Evolutionary conservation across 116 monocot genomes (phyloP), one percentile per base, ranked within the genome.

Genomic region (Dioscorea cayenensis): DNA sequence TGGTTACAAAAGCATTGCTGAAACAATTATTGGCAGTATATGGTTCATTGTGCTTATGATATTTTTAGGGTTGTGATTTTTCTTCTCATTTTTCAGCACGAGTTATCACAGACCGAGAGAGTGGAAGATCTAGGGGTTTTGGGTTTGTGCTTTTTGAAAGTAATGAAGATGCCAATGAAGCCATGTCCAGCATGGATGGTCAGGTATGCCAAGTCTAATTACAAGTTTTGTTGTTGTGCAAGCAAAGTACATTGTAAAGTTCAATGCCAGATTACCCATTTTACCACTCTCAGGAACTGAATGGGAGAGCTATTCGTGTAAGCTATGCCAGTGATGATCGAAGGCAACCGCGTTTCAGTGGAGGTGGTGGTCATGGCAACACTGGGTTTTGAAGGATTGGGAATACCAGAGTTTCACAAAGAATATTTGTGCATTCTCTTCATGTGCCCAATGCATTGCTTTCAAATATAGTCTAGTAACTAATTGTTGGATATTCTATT

Each of bases 51-150:
- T 58, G n/a, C 60, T 8, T 61, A 4, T 61, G 21, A 64, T 51
- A 10, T 64, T 60, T 6, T 32, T 72, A 35, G 28, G 14, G 20
- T 21, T 70, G 25, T 62, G 18, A 23, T 36, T 67, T 7, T 60
- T 16, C 18, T 59, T 66, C 20, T 66, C 5, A 23, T 60, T 14
- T 18, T 68, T 35, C 80, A 87, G 87, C 84, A 23, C 78, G 74
- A 32, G 79, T 88, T 36, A 88, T 88, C 48, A 79, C 74, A 5
- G 87, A 88, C 38, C 78, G 87, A 73, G 78, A 81, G 27, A 76
- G 76, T 21, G 87, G 87, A 61, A 84, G 79, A 49, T 88, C 87
- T 14, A 78, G 87, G 67, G 87, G 87, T 5, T 88, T 88, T 79
- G 87, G 87, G 18, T 88, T 88, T 79, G 84, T 88, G 16, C 78